Conservation (phyloP, 768 basidiomycete genomes). For the Lepiota venenata region DNA sequence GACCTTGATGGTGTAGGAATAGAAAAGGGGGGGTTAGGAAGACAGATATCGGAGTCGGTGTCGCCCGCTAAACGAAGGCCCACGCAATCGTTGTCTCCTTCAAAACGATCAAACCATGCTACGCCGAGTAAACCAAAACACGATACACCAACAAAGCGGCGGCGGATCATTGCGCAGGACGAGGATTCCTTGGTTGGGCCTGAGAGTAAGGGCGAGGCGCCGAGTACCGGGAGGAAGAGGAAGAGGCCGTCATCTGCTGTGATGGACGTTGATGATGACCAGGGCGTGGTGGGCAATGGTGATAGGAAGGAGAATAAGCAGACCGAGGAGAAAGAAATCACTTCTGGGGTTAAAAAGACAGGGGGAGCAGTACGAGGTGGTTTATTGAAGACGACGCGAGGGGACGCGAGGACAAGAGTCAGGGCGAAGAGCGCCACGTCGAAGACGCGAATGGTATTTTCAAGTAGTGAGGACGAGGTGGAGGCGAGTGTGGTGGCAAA, state of each 20-base stretch:
- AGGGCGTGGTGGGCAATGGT: neutral
- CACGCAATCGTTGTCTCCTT: too few species aligned
- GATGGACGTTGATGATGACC: slow-evolving; percentile 12
- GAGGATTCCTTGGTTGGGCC: too few species aligned
- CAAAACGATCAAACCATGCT: too few species aligned
- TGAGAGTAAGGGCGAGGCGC: slow-evolving; percentile 10
- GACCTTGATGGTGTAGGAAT: slow-evolving; percentile 7
- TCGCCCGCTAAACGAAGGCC: neutral
- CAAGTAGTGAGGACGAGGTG: slow-evolving; percentile 17
- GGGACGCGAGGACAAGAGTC: slow-evolving; percentile 24
- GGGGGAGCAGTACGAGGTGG: slow-evolving; percentile 8
- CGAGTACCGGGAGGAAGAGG: neutral
- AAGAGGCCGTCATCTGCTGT: neutral
- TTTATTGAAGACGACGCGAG: slow-evolving; percentile 17
- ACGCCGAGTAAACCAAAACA: too few species aligned
- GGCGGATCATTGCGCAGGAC: neutral
- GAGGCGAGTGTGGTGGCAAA: neutral
- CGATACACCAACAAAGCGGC: neutral
- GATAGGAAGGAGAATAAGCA: slow-evolving; percentile 4
- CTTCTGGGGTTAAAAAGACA: slow-evolving; percentile 4
- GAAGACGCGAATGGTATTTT: slow-evolving; percentile 13
- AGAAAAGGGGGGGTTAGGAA: too few species aligned
- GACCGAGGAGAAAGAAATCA: slow-evolving; percentile 5
- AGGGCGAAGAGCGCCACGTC: slow-evolving; percentile 17
- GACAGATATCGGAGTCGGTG: neutral